Base-by-base conservation (phyloP, 2,329 filamentous ascomycete genomes). In the Thielaviopsis ethacetica region DNA sequence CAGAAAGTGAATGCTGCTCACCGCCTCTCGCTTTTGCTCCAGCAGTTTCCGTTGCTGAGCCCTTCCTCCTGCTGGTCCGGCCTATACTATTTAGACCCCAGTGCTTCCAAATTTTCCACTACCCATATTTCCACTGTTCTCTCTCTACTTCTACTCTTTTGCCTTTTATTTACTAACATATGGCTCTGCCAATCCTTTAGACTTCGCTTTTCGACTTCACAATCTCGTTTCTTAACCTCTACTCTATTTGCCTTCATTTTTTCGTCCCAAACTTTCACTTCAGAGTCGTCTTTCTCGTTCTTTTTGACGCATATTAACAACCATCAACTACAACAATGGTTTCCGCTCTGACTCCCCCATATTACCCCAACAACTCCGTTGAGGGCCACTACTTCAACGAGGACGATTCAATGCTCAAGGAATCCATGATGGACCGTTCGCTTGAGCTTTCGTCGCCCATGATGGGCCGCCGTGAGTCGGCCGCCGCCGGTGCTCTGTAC, bases 401-500 rank as follows among this genome's bases (percentile, higher is more conserved):
- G 9, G 24, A 47, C 24, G 24, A 55, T 3, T n/a, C 51, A 1
- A 30, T 58, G 55, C 56, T 61, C 41, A 54, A 58, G n/a, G 59
- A 58, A 15, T 41, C 44, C 5, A 38, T 57, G 17, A 57, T 61
- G 27, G 59, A 53, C 54, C 34, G 26, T n/a, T 49, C 69, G 56
- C 68, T 83, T 64, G 81, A 83, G 64, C 77, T 84, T 71, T 84
- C 81, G 56, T 81, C 81, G 47, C 76, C 76, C 64, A 81, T 84
- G 77, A 73, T 73, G 63, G 83, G 80, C 74, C 75, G 81, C 65
- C 75, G 81, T 69, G 81, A 84, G 62, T 84, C 82, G 62, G 75
- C 82, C 54, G 74, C 76, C 58, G 64, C 66, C 51, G 47, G 17
- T 17, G 71, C 79, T 61, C 72, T 84, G 63, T 83, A 84, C 73